Percentiles rank a stretch among this genome's conserved stretches.
phyloP scores from a whole-genome alignment of 2,329 filamentous ascomycete genomes.

The Paracamarosporium sp. region DNA sequence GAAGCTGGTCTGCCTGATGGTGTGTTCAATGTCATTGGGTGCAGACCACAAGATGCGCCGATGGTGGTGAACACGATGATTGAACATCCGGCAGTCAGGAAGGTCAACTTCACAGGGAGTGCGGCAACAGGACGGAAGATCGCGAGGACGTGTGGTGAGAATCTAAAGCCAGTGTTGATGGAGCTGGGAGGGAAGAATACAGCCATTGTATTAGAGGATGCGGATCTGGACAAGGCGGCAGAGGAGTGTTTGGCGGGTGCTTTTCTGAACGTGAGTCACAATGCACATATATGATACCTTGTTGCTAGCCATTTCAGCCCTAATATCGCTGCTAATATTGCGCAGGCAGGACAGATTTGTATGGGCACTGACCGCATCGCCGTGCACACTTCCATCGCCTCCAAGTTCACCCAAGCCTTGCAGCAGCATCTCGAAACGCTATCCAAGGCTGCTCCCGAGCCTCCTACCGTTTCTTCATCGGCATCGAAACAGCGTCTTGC shows the following conservation, averaged over 20 bases:
- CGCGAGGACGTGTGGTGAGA: conserved; percentile 12
- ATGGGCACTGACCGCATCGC: conserved; percentile 61
- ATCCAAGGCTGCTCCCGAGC: conserved; percentile 1
- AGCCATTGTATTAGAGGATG: conserved; percentile 78
- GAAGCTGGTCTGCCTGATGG: conserved; percentile 76
- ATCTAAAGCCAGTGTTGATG: conserved; percentile 61
- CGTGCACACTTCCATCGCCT: conserved; percentile 20
- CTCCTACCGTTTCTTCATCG: conserved; percentile 12
- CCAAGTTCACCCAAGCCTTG: conserved; percentile 17
- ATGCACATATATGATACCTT: too few relatives aligned
- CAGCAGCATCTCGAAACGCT: conserved; percentile 17
- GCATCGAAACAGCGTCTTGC: conserved; percentile 15
- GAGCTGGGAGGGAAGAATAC: conserved; percentile 86
- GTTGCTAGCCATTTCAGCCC: too few relatives aligned
- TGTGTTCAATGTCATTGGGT: conserved; percentile 72
- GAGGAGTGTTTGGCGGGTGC: conserved; percentile 89
- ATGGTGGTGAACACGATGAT: conserved; percentile 71
- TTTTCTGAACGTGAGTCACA: conserved; percentile 68
- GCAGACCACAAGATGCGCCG: conserved; percentile 64
- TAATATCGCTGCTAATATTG: not conserved
- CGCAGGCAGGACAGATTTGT: conserved; percentile 60
- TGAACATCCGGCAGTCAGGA: conserved; percentile 68
- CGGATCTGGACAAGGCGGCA: conserved; percentile 74
- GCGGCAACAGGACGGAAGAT: conserved; percentile 16
- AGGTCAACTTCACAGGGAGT: conserved; percentile 77